phyloP scores from a whole-genome alignment of 495 filamentous ascomycete species.

The Podospora australis region DNA sequence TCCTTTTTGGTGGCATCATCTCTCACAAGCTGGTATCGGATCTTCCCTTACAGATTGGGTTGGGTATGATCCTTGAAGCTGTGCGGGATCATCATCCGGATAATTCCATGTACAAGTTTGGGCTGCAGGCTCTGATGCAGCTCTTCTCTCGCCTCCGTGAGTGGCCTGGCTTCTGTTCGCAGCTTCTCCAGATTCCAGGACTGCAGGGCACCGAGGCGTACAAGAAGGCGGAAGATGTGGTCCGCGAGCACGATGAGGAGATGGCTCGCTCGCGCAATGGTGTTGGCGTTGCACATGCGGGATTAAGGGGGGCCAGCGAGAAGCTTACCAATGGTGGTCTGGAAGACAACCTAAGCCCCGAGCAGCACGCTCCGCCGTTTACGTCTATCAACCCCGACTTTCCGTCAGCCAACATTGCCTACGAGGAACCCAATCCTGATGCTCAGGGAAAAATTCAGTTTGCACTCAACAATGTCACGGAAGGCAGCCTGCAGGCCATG shows the following conservation, averaged over 20 bases:
- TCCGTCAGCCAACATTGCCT: constrained; percentile 50
- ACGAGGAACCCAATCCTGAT: constrained; percentile 76
- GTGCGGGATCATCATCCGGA: constrained; percentile 75
- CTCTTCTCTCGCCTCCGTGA: constrained; percentile 75
- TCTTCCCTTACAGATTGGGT: constrained; percentile 81
- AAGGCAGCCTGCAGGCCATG: constrained; percentile 77
- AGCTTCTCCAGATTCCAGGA: constrained; percentile 70
- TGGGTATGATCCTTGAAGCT: constrained; percentile 94
- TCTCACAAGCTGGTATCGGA: constrained; percentile 82
- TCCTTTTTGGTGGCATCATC: constrained; percentile 95
- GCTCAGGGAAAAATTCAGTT: constrained; percentile 91
- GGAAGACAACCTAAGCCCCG: constrained; percentile 51
- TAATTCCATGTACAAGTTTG: constrained; percentile 95
- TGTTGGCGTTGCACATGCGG: constrained; percentile 11
- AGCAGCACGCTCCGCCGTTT: constrained; percentile 56
- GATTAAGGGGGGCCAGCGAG: constrained; percentile 10
- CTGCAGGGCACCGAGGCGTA: constrained; percentile 80
- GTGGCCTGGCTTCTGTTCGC: constrained; percentile 84
- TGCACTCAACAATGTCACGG: constrained; percentile 91
- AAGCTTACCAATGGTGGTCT: constrained; percentile 57
- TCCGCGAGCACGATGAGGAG: constrained; percentile 56
- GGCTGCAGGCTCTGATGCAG: constrained; percentile 90
- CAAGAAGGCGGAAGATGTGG: constrained; percentile 72
- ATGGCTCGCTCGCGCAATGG: constrained; percentile 41
- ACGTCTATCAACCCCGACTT: constrained; percentile 68